Percentiles rank a stretch among this genome's conserved stretches.
Conservation (phyloP, 495 filamentous ascomycete species). For the Penicillium fimorum region DNA sequence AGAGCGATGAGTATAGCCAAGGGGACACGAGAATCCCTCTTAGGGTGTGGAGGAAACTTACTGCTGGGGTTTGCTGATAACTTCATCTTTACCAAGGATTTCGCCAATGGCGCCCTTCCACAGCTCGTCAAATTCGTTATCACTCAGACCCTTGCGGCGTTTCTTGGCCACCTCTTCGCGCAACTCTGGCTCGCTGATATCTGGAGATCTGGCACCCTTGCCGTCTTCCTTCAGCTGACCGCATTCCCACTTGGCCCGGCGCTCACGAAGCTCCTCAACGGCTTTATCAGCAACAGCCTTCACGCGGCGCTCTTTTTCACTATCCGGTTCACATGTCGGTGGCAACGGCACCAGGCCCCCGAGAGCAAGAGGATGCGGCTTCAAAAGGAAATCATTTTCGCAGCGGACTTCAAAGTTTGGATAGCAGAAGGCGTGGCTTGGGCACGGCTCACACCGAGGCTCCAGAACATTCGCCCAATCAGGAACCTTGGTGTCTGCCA, state of each 20-base stretch:
- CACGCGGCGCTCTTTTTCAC: slow-evolving; percentile 83
- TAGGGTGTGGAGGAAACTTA: slow-evolving; percentile 57
- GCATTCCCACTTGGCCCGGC: slow-evolving; percentile 86
- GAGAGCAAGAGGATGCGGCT: slow-evolving; percentile 78
- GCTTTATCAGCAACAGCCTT: slow-evolving; percentile 84
- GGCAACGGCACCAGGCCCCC: slow-evolving; percentile 79
- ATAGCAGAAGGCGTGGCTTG: slow-evolving; percentile 86
- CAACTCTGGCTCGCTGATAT: slow-evolving; percentile 71
- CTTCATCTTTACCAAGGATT: slow-evolving; percentile 76
- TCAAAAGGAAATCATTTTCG: slow-evolving; percentile 82
- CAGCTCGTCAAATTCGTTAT: slow-evolving; percentile 88
- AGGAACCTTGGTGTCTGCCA: slow-evolving; percentile 56
- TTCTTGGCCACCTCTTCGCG: slow-evolving; percentile 71
- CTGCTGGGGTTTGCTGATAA: slow-evolving; percentile 67
- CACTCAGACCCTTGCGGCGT: slow-evolving; percentile 72
- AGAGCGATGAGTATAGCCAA: slow-evolving; percentile 16
- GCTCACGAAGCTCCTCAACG: slow-evolving; percentile 81
- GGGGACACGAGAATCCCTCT: slow-evolving; percentile 31
- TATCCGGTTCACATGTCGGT: slow-evolving; percentile 93
- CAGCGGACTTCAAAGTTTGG: slow-evolving; percentile 71
- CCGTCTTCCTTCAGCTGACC: slow-evolving; percentile 69
- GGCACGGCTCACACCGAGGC: slow-evolving; percentile 88
- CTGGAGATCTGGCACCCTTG: slow-evolving; percentile 53
- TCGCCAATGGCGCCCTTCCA: slow-evolving; percentile 87
- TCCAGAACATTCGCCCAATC: slow-evolving; percentile 67